Base-by-base conservation (phyloP, 2,329 filamentous ascomycete genomes). In the Chaetoscypha palmicola region DNA sequence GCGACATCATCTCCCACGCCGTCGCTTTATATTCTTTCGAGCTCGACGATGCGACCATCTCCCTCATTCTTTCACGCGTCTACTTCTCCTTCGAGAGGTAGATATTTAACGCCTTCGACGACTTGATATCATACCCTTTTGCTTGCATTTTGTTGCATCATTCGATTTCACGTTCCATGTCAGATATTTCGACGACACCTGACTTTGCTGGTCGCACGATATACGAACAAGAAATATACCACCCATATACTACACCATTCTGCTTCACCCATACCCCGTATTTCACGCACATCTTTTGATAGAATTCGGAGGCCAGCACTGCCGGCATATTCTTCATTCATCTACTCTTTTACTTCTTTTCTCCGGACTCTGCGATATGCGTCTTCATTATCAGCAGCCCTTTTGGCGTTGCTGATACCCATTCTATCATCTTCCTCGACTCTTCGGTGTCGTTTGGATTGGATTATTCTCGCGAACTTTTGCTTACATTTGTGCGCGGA, bases 181-280 rank as follows among this genome's bases (percentile, higher is more conserved):
- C n/a, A n/a, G n/a, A n/a, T n/a, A n/a, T n/a, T n/a, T n/a, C n/a
- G n/a, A n/a, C n/a, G n/a, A n/a, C n/a, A n/a, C n/a, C n/a, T n/a
- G 22, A 31, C 33, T 37, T 20, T 14, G 28, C 36, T 38, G 9
- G 16, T 34, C 43, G 32, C 37, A 10, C 9, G 16, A 34, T 41
- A 5, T 31, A 4, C n/a, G n/a, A n/a, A n/a, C n/a, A n/a, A n/a
- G n/a, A n/a, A n/a, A 37, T 19, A 30, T n/a, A 37, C 23, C 11
- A 8, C 5, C 9, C 31, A 39, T n/a, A n/a, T n/a, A n/a, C 33
- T 12, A 33, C 28, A 17, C 5, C 20, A 24, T 28, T 51, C 45
- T 43, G 33, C 16, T 56, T 56, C 53, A 45, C 47, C 42, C 41
- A 56, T 56, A 54, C 53, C 51, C 53, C 48, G 45, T 56, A 34